A percentile compares a stretch with the other conserved stretches of the same genome.
phyloP scores from a whole-genome alignment of 495 filamentous ascomycete genomes.

The Penicillium simplicissimum region DNA sequence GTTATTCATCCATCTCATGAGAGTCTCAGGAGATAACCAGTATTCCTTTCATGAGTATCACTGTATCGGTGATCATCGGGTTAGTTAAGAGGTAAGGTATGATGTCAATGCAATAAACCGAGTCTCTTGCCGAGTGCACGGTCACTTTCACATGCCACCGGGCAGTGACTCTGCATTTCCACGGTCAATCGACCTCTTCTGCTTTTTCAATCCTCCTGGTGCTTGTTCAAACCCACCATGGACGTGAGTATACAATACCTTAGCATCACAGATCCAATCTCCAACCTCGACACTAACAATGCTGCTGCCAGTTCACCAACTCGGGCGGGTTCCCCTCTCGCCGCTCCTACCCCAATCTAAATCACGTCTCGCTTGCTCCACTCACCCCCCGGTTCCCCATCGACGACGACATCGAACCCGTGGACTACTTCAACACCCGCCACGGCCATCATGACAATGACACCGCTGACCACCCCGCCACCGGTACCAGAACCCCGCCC shows the following conservation, averaged over 20 bases:
- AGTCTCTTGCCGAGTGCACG: slow-evolving; percentile 14
- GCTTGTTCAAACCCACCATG: slow-evolving; percentile 18
- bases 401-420: slow-evolving; percentile 39
- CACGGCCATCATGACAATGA: not conserved
- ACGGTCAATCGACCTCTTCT: not conserved
- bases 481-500: slow-evolving; percentile 21
- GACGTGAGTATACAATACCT: slow-evolving; percentile 27
- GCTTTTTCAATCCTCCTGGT: slow-evolving; percentile 10
- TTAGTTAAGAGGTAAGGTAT: not conserved
- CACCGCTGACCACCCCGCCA: not conserved
- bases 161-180: slow-evolving; percentile 34
- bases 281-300: not conserved
- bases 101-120: not conserved
- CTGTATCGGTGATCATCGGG: too few relatives aligned
- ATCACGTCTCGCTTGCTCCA: slow-evolving; percentile 60
- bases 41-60: too few relatives aligned
- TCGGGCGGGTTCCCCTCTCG: slow-evolving; percentile 40
- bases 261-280: not conserved
- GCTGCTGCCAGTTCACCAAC: slow-evolving; percentile 18
- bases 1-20: too few relatives aligned
- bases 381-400: slow-evolving; percentile 66
- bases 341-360: slow-evolving; percentile 49
- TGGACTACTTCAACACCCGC: slow-evolving; percentile 38
- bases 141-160: slow-evolving; percentile 27
- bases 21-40: too few relatives aligned